Percentiles rank a stretch among this genome's conserved stretches.
Conservation (phyloP, 1,284 basidiomycete genomes). For the Amylostereum areolatum region DNA sequence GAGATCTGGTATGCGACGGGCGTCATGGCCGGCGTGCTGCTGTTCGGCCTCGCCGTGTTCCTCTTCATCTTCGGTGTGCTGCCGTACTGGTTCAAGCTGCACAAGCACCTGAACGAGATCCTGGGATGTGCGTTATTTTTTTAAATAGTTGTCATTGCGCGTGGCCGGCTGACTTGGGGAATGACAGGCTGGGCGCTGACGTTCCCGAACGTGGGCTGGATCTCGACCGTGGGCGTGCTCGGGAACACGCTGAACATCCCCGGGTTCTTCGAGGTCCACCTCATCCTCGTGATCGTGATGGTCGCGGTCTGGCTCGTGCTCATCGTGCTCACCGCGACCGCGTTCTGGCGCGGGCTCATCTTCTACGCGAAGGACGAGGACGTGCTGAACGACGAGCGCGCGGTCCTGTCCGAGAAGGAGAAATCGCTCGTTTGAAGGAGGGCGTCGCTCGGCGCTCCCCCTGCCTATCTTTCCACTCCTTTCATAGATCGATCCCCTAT, state of each 20-base stretch:
- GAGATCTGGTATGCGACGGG: slow-evolving; percentile 42
- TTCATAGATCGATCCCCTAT: too few species aligned
- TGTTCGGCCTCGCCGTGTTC: slow-evolving; percentile 43
- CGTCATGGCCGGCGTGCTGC: slow-evolving; percentile 32
- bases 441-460: too few species aligned
- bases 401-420: too few species aligned
- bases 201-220: slow-evolving; percentile 48
- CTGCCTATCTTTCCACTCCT: too few species aligned
- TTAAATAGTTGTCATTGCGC: slow-evolving; percentile 1
- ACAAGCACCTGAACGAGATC: slow-evolving; percentile 41
- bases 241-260: slow-evolving; percentile 34
- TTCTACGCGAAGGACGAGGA: slow-evolving; percentile 39
- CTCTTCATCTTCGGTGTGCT: slow-evolving; percentile 39
- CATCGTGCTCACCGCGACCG: slow-evolving; percentile 33
- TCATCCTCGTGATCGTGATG: slow-evolving; percentile 34
- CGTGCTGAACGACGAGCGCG: slow-evolving; percentile 29
- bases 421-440: too few species aligned
- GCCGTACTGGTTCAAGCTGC: slow-evolving; percentile 45
- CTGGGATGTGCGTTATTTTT: slow-evolving; percentile 36
- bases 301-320: slow-evolving; percentile 33
- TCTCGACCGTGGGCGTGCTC: slow-evolving; percentile 33
- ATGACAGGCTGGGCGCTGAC: slow-evolving; percentile 38
- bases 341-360: slow-evolving; percentile 39
- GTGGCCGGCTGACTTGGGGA: neutral
- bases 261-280: slow-evolving; percentile 34